These are phyloP conservation scores for Malania oleifera DNA, from an alignment of 164 flowering plant genomes.

Conservation along the genomic window DNA sequence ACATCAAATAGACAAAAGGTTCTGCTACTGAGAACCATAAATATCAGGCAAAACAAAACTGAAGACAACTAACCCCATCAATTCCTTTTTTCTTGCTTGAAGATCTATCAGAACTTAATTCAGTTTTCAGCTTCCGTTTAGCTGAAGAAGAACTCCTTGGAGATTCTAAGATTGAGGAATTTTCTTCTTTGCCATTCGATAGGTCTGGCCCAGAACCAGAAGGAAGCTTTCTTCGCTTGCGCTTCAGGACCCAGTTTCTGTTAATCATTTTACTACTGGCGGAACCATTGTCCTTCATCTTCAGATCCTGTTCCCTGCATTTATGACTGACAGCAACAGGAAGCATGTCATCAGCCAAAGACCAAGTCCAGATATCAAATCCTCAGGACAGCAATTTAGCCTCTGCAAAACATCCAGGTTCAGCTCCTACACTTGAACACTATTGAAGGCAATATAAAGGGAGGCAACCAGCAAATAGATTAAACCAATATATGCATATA, in stretches of 20 bases:
- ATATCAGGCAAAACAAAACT: not conserved
- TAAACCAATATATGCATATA: too few relatives aligned
- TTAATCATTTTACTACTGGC: conserved; percentile 50
- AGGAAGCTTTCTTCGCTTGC: conserved; percentile 72
- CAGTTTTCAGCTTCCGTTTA: conserved; percentile 37
- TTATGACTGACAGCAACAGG: conserved; percentile 10
- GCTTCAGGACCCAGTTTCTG: conserved; percentile 79
- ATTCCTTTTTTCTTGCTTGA: conserved; percentile 74
- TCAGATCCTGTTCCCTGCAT: conserved; percentile 18
- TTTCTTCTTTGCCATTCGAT: conserved; percentile 41
- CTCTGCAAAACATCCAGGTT: not conserved
- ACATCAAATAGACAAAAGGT: too few relatives aligned
- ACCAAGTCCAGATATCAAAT: not conserved
- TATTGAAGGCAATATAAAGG: not conserved
- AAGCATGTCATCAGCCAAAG: conserved; percentile 20
- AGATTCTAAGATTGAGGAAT: conserved; percentile 34
- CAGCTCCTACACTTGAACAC: conserved; percentile 9
- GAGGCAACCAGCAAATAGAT: not conserved
- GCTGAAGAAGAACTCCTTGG: conserved; percentile 33
- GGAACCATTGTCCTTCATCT: conserved; percentile 62
- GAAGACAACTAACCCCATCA: conserved; percentile 77
- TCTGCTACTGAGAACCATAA: not conserved
- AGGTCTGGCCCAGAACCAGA: conserved; percentile 37
- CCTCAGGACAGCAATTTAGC: not conserved
- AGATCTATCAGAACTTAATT: conserved; percentile 27